Conservation (phyloP, 345 rosid genomes). For the Aquilaria yunnanensis region DNA sequence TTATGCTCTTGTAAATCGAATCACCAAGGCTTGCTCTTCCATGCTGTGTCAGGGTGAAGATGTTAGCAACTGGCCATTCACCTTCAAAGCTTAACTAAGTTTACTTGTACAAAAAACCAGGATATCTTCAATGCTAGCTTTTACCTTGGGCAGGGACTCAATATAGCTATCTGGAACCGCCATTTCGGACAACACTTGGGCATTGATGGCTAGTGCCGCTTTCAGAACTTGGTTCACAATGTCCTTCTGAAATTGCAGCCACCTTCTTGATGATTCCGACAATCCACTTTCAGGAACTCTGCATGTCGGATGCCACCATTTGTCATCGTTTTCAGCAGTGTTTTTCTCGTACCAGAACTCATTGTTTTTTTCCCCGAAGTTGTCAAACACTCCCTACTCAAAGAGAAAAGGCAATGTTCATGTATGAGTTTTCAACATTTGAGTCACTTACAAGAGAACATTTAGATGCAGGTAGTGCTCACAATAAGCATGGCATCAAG, state of each 20-base stretch:
- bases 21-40: slow-evolving; percentile 95
- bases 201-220: slow-evolving; percentile 96
- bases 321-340: slow-evolving; percentile 47
- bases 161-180: slow-evolving; percentile 80
- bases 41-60: slow-evolving; percentile 32
- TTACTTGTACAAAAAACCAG: too few species aligned
- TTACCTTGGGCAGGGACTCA: slow-evolving; percentile 90
- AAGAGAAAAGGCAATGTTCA: neutral
- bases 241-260: slow-evolving; percentile 78
- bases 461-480: slow-evolving; percentile 19
- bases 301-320: slow-evolving; percentile 93
- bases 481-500: slow-evolving; percentile 88
- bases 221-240: slow-evolving; percentile 88
- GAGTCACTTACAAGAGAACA: neutral
- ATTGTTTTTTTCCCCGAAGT: slow-evolving; percentile 52
- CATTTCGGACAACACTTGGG: slow-evolving; percentile 93
- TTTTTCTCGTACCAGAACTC: slow-evolving; percentile 89
- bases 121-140: neutral
- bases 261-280: slow-evolving; percentile 52
- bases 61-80: neutral
- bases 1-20: slow-evolving; percentile 77
- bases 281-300: slow-evolving; percentile 73
- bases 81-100: neutral
- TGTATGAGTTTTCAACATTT: neutral
- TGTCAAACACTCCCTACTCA: slow-evolving; percentile 59